Conservation (phyloP, 805 yeast species). For the Hyphopichia homilentoma region DNA sequence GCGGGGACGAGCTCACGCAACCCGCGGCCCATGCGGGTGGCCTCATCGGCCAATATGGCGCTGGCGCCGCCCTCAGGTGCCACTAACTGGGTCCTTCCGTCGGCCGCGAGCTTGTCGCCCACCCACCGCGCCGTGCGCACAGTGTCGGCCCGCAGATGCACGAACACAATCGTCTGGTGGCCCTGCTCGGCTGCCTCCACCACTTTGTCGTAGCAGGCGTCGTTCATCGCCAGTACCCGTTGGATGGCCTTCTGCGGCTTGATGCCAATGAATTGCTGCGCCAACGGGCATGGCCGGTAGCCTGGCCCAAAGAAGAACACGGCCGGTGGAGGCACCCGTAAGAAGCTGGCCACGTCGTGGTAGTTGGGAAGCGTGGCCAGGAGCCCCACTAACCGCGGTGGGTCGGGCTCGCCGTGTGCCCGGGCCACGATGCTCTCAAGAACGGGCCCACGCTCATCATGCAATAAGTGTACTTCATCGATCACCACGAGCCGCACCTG, state of each 20-base stretch:
- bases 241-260: slow-evolving; percentile 80
- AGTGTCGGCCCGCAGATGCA: slow-evolving; percentile 92
- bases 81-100: slow-evolving; percentile 44
- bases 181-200: slow-evolving; percentile 55
- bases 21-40: slow-evolving; percentile 52
- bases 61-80: slow-evolving; percentile 52
- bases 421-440: slow-evolving; percentile 84
- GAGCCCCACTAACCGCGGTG: slow-evolving; percentile 73
- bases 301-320: slow-evolving; percentile 79
- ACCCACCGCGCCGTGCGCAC: slow-evolving; percentile 76
- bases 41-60: slow-evolving; percentile 63
- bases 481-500: slow-evolving; percentile 70
- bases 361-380: slow-evolving; percentile 94
- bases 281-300: slow-evolving; percentile 88
- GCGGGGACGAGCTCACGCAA: slow-evolving; percentile 57
- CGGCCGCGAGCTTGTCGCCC: slow-evolving; percentile 56
- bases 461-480: slow-evolving; percentile 90
- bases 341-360: slow-evolving; percentile 77
- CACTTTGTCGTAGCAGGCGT: slow-evolving; percentile 77
- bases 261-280: slow-evolving; percentile 84
- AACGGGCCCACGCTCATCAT: slow-evolving; percentile 95
- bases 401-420: slow-evolving; percentile 46
- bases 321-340: slow-evolving; percentile 62
- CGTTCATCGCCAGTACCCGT: slow-evolving; percentile 78
- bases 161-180: slow-evolving; percentile 84